Conservation (phyloP, 2,329 filamentous ascomycete genomes). For the Scolecobasidium constrictum region DNA sequence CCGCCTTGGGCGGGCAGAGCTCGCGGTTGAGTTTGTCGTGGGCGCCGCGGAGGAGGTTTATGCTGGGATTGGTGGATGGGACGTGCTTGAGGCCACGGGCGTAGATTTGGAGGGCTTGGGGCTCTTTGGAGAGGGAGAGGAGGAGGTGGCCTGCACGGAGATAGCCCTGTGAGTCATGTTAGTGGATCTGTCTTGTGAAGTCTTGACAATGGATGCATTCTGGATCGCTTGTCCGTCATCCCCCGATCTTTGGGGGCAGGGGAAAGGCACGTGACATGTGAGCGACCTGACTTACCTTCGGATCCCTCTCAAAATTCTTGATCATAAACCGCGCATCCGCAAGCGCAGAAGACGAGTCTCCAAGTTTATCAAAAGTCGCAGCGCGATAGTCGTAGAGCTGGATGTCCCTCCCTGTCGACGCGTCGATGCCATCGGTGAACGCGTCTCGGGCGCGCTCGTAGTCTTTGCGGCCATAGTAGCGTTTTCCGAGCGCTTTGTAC, state of each 20-base stretch:
- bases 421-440: slow-evolving; percentile 17
- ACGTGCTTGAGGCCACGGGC: slow-evolving; percentile 45
- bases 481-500: slow-evolving; percentile 22
- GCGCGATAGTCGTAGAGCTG: slow-evolving; percentile 44
- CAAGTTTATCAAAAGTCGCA: slow-evolving; percentile 43
- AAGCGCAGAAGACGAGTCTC: slow-evolving; percentile 38
- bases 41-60: slow-evolving; percentile 13
- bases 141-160: slow-evolving; percentile 17
- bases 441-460: slow-evolving; percentile 23
- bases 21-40: slow-evolving; percentile 35
- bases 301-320: slow-evolving; percentile 26
- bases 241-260: too few species aligned
- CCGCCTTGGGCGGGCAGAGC: slow-evolving; percentile 25
- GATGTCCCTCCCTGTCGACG: slow-evolving; percentile 19
- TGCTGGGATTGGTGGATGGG: slow-evolving; percentile 22
- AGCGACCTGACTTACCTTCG: slow-evolving; percentile 27
- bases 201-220: too few species aligned
- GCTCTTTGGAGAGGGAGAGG: slow-evolving; percentile 32
- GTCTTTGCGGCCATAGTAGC: slow-evolving; percentile 24
- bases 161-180: slow-evolving; percentile 10
- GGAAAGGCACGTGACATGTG: too few species aligned
- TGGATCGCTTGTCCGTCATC: too few species aligned
- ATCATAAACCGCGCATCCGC: slow-evolving; percentile 49
- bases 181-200: neutral
- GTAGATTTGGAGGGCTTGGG: slow-evolving; percentile 46